phyloP scores from a whole-genome alignment of 139 green algal genomes.

The Picochlorum costavermella region DNA sequence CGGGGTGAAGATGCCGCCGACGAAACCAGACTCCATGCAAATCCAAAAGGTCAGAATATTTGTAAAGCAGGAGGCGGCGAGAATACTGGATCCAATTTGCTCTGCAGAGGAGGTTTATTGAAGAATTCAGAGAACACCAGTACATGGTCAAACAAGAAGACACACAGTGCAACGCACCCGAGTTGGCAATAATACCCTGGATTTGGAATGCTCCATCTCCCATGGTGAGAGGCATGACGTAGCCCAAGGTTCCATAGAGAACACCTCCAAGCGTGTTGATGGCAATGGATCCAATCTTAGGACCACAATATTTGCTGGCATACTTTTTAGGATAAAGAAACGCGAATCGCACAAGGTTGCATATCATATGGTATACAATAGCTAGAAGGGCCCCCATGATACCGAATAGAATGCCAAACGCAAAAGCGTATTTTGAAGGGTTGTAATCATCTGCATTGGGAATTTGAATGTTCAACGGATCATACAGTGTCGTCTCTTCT shows the following conservation, averaged over 20 bases:
- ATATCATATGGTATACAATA: not conserved
- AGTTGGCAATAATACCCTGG: not conserved
- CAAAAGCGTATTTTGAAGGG: not conserved
- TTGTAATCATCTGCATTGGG: not conserved
- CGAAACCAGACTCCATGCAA: constrained; percentile 1
- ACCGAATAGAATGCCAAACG: constrained; percentile 4
- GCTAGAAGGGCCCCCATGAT: not conserved
- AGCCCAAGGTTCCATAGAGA: not conserved
- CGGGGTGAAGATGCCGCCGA: not conserved
- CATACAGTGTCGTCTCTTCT: not conserved
- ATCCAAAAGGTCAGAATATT: constrained; percentile 4
- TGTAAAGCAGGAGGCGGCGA: not conserved
- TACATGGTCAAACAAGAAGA: not conserved
- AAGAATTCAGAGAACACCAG: not conserved
- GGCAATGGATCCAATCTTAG: not conserved
- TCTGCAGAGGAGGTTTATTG: not conserved
- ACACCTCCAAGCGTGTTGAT: not conserved
- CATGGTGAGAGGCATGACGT: constrained; percentile 1
- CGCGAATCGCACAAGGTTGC: not conserved
- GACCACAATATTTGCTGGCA: not conserved
- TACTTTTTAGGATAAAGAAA: not conserved
- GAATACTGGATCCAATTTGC: not conserved
- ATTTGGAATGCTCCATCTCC: not conserved
- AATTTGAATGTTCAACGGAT: not conserved
- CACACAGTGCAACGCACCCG: too few species aligned